A percentile compares a stretch with the other conserved stretches of the same genome.
phyloP scores from a whole-genome alignment of 176 grass and related monocot genomes.

The Cenchrus fungigraminus region DNA sequence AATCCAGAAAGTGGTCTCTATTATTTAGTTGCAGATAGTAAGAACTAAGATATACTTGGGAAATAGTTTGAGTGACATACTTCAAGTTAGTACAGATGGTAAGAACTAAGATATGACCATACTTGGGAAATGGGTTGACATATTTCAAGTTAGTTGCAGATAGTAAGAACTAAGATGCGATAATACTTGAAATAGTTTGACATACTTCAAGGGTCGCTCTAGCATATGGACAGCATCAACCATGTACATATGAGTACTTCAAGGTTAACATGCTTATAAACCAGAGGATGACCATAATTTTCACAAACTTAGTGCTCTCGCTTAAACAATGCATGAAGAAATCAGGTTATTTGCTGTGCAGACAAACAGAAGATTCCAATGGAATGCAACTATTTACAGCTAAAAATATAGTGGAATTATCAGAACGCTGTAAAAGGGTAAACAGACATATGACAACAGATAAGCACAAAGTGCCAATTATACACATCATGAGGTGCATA shows the following conservation, averaged over 20 bases:
- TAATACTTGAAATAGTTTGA: not conserved
- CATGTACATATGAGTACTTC: not conserved
- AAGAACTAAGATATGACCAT: constrained; percentile 1
- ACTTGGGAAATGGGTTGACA: not conserved
- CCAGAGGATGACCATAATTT: not conserved
- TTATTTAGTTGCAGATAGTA: constrained; percentile 11
- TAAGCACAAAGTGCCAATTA: constrained; percentile 18
- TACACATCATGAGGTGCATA: not conserved
- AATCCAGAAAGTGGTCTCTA: not conserved
- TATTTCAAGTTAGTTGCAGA: constrained; percentile 5
- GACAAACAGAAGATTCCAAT: not conserved
- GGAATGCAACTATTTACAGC: constrained; percentile 16
- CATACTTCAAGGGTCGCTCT: not conserved
- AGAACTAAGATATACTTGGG: not conserved
- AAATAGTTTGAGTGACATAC: too few relatives aligned
- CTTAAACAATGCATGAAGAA: not conserved
- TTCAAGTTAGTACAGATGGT: not conserved
- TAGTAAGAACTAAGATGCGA: not conserved
- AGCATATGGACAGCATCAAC: constrained; percentile 1
- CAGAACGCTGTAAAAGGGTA: not conserved
- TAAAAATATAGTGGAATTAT: constrained; percentile 5
- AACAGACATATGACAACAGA: constrained; percentile 22
- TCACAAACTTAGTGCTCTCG: not conserved
- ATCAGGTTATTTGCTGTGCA: not conserved
- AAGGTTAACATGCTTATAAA: not conserved